Evolutionary conservation across 2,329 filamentous ascomycete species (phyloP).

Genomic region (Cladosporium oxysporum): DNA sequence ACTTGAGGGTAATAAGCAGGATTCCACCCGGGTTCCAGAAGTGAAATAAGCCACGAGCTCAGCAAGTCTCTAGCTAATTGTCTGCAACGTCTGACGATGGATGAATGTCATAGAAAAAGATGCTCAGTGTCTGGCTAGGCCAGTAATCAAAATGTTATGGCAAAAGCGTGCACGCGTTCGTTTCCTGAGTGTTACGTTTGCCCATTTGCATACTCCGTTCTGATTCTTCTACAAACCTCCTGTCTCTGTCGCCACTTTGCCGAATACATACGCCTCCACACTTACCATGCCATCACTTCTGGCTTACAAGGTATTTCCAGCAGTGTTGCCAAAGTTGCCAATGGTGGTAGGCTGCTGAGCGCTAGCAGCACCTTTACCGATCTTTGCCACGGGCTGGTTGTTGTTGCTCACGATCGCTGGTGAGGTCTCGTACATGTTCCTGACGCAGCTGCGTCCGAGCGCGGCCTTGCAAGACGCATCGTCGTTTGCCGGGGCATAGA

Average conservation of each 20-base stretch:
- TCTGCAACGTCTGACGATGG: no score
- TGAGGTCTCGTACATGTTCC: slow-evolving; percentile 8
- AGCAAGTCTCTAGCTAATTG: no score
- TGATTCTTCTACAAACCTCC: neutral
- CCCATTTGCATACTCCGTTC: neutral
- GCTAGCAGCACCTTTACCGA: slow-evolving; percentile 2
- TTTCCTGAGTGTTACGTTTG: neutral
- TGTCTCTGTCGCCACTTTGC: neutral
- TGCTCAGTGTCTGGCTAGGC: no score
- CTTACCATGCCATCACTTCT: neutral
- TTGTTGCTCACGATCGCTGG: slow-evolving; percentile 3
- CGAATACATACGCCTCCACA: neutral
- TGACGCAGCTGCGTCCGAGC: slow-evolving; percentile 53
- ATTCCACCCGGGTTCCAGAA: no score
- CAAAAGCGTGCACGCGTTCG: neutral
- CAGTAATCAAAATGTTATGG: no score
- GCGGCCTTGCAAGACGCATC: slow-evolving; percentile 21
- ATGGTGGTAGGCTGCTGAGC: neutral
- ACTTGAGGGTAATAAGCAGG: no score
- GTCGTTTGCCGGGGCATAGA: slow-evolving; percentile 21
- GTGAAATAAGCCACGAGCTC: no score
- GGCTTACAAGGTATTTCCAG: neutral
- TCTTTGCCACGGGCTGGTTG: slow-evolving; percentile 4
- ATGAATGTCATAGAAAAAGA: no score
- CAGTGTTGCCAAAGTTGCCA: neutral